Base-by-base conservation (phyloP, 2,329 filamentous ascomycete genomes). In the Claviceps sorghi region DNA sequence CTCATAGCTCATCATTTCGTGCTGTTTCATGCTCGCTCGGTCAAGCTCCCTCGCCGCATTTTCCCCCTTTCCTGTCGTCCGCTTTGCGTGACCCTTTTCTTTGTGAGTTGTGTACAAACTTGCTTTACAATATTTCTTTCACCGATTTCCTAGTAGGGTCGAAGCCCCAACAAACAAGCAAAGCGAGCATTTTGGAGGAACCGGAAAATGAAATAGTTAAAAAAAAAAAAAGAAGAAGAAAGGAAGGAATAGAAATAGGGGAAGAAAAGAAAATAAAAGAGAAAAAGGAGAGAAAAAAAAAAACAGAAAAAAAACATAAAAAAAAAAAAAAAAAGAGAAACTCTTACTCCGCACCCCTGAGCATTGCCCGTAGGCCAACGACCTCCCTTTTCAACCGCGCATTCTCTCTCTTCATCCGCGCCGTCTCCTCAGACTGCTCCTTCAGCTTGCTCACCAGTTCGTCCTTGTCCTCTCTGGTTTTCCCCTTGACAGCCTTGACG, bases 401-500 rank as follows among this genome's bases (percentile, higher is more conserved):
- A 64, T 95, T 95, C 66, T 97, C 91, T 69, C 87, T 89, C 71
- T 88, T 88, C 57, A 89, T 68, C 58, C 81, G 78, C 29, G 80
- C 82, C 53, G 82, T 78, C 68, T 96, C 90, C 55, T 94, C 89
- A 58, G 85, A 77, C 50, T 80, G 77, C 57, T 88, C 86, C 58
- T 79, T 83, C 54, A 95, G 65, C 62, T 82, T 80, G 38, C 70
- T 70, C 62, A 89, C 76, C 54, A 95, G 68, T 60, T 91, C 87
- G 60, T 89, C 86, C 60, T 87, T 86, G 11, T 87, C 88, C 43
- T 88, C 84, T 48, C 85, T 84, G 4, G 80, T 79, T 58, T 83
- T 84, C 55, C 79, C 79, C 65, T 80, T 81, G 48, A 93, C 75
- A 42, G 84, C 86, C 65, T 81, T 84, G 44, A 89, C 75, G 55